phyloP scores from a whole-genome alignment of 108 stramenopile species.

The Nitzschia palea region DNA sequence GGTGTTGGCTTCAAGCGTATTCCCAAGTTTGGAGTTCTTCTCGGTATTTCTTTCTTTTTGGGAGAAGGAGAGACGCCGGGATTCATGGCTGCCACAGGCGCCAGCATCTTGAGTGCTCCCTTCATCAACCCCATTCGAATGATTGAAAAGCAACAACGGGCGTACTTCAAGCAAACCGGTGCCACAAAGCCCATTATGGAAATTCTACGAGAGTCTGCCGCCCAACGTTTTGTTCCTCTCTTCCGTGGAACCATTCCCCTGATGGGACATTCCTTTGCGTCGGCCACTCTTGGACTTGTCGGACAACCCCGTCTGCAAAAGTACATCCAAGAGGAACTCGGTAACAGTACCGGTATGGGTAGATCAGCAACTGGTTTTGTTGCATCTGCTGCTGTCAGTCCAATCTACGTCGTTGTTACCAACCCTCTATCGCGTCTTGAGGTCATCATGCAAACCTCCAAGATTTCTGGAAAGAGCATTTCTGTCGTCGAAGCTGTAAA shows the following conservation, averaged over 20 bases:
- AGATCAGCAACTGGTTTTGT: constrained; percentile 76
- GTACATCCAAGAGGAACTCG: constrained; percentile 84
- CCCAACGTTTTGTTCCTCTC: constrained; percentile 79
- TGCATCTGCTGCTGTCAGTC: constrained; percentile 78
- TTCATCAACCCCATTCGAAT: constrained; percentile 94
- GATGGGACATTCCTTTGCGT: constrained; percentile 91
- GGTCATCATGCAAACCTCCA: constrained; percentile 93
- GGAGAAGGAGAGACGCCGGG: constrained; percentile 83
- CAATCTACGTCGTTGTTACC: constrained; percentile 91
- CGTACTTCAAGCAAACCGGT: constrained; percentile 86
- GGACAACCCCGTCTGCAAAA: constrained; percentile 92
- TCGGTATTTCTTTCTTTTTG: constrained; percentile 86
- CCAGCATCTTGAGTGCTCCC: constrained; percentile 79
- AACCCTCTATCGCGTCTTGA: constrained; percentile 88
- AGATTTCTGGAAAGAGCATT: constrained; percentile 87
- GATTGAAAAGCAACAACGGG: constrained; percentile 95
- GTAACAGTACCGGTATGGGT: constrained; percentile 60
- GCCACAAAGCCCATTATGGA: constrained; percentile 84
- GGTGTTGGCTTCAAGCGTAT: constrained; percentile 94
- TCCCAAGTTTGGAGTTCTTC: constrained; percentile 89
- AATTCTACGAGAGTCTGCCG: constrained; percentile 80
- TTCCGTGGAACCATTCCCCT: constrained; percentile 91
- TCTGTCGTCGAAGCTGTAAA: constrained; percentile 72
- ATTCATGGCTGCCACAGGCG: constrained; percentile 76
- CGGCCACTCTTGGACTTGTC: constrained; percentile 86